Conservation (phyloP, 768 basidiomycete genomes). For the Suillus occidentalis region DNA sequence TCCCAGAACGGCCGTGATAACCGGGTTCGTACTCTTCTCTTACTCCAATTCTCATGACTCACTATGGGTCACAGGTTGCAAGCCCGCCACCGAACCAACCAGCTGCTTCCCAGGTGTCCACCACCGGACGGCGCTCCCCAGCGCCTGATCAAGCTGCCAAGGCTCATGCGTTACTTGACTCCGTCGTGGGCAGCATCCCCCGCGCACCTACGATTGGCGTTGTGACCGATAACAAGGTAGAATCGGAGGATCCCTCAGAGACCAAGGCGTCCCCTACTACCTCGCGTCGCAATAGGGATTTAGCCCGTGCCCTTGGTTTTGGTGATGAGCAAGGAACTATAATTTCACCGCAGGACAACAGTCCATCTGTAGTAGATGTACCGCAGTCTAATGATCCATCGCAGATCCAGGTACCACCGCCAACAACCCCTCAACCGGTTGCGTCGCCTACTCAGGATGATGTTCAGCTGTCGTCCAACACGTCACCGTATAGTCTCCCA, state of each 20-base stretch:
- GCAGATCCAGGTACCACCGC: constrained; percentile 25
- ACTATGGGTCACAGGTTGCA: constrained; percentile 42
- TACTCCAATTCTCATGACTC: constrained; percentile 2
- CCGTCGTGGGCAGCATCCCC: constrained; percentile 57
- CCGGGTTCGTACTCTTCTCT: constrained; percentile 30
- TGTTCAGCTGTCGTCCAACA: constrained; percentile 3
- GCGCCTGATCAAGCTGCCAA: constrained; percentile 53
- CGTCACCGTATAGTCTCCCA: constrained; percentile 21
- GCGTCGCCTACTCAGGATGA: constrained; percentile 20
- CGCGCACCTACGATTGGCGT: constrained; percentile 28
- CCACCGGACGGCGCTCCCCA: constrained; percentile 30
- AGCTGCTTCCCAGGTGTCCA: constrained; percentile 34
- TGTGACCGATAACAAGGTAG: constrained; percentile 25
- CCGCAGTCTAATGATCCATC: constrained; percentile 16
- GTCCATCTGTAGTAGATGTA: constrained; percentile 13
- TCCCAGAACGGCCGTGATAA: constrained; percentile 53
- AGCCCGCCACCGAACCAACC: constrained; percentile 54
- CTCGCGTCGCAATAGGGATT: constrained; percentile 65
- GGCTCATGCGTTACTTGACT: constrained; percentile 66
- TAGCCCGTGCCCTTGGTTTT: constrained; percentile 73
- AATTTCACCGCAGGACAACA: constrained; percentile 15
- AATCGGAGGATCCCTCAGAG: constrained; percentile 30
- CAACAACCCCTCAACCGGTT: constrained; percentile 35
- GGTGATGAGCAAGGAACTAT: constrained; percentile 41
- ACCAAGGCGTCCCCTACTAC: constrained; percentile 42